Conservation (phyloP, 2,329 filamentous ascomycete genomes). For the Xylariaceae sp. region DNA sequence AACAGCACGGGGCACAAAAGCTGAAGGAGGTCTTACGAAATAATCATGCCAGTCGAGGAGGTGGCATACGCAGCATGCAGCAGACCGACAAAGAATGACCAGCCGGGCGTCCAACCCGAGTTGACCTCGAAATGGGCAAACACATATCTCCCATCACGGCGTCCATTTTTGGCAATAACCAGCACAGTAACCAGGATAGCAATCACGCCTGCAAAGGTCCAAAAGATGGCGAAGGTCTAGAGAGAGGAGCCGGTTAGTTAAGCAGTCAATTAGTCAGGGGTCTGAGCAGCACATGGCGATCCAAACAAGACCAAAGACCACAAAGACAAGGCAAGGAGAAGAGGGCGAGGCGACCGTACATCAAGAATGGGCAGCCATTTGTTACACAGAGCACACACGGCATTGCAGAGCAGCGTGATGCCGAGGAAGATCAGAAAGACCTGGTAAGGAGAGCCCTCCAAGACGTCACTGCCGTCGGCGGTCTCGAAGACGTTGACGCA, state of each 20-base stretch:
- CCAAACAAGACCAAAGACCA: neutral
- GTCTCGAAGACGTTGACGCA: constrained; percentile 54
- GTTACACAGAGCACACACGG: constrained; percentile 64
- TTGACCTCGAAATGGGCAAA: constrained; percentile 65
- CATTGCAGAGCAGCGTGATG: constrained; percentile 60
- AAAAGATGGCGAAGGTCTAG: constrained; percentile 67
- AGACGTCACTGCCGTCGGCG: constrained; percentile 40
- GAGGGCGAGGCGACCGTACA: constrained; percentile 45
- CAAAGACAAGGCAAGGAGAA: neutral
- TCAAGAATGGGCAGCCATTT: constrained; percentile 63
- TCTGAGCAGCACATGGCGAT: constrained; percentile 2
- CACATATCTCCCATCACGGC: constrained; percentile 58
- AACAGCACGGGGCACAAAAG: constrained; percentile 4
- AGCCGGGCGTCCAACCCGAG: constrained; percentile 66
- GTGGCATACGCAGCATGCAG: constrained; percentile 70
- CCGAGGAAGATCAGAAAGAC: constrained; percentile 67
- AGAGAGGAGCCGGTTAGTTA: neutral
- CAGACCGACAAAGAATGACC: constrained; percentile 70
- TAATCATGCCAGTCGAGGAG: constrained; percentile 75
- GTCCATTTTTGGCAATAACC: constrained; percentile 64
- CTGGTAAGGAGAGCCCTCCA: constrained; percentile 56
- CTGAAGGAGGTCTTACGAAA: constrained; percentile 54
- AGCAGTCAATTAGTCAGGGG: neutral
- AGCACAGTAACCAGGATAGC: constrained; percentile 60
- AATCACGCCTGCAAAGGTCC: constrained; percentile 68